Base-by-base conservation (phyloP, 2,329 filamentous ascomycete genomes). In the Coniochaeta ligniaria region DNA sequence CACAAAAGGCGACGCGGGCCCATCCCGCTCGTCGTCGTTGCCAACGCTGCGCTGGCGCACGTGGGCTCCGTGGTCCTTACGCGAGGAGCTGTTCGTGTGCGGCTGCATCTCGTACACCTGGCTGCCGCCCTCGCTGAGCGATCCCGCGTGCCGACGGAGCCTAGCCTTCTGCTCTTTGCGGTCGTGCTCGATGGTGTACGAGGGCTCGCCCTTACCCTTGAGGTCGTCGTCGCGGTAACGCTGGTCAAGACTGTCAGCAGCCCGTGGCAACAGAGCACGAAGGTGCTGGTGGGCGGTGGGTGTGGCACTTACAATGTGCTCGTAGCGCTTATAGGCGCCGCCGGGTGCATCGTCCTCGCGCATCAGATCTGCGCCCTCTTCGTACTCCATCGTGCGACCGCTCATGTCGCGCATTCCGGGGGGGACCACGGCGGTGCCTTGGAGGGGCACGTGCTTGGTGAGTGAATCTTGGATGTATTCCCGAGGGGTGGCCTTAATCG, bases 351-450 rank as follows among this genome's bases (percentile, higher is more conserved):
- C 84, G 0, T 76, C 74, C 68, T 94, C 91, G 57, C 88, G 81
- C 88, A 93, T 92, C 71, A 96, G 79, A 69, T 96, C 92, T 2
- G 88, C 82, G n/a, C 92, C 92, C 69, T 97, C 92, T 68, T 91
- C 80, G 68, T 97, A 97, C 31, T 87, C 66, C 79, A 96, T 91
- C 12, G 82, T 76, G 59, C 85, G 81, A 2, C 93, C 93, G 60
- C 84, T 80, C 20, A 82, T 75, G 70, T 96, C 92, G 1, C 75
- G 74, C 66, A 82, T 75, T 24, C 93, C 92, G 0, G 89, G 86
- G 1, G 93, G 90, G n/a, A 95, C 83, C 20, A 78, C 78, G 1
- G 92, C 90, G 0, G 87, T 88, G 3, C 92, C 93, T 69, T 96
- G 90, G 0, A 97, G 78, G 0, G 94, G 94, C 16, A 90, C 84